phyloP scores from a whole-genome alignment of 345 rosid species.

The Brassica juncea region DNA sequence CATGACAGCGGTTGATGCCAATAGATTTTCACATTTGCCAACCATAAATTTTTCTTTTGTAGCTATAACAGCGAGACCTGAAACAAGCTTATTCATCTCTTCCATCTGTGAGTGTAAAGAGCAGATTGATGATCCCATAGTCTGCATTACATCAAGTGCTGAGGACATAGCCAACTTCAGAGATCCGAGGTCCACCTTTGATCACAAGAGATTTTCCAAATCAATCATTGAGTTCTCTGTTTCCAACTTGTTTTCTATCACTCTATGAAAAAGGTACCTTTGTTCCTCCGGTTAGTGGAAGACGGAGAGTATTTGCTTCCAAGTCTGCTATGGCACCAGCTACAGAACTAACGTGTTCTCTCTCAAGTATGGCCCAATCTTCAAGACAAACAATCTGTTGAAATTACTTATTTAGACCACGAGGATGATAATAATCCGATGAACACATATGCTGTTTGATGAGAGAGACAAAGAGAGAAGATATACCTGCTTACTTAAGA shows the following conservation, averaged over 20 bases:
- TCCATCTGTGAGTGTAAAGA: conserved; percentile 66
- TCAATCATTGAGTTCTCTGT: neutral
- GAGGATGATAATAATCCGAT: neutral
- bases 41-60: conserved; percentile 61
- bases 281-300: conserved; percentile 79
- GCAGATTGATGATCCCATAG: conserved; percentile 71
- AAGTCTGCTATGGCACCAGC: conserved; percentile 77
- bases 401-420: conserved; percentile 27
- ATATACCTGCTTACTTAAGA: conserved; percentile 71
- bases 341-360: conserved; percentile 69
- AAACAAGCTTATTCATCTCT: conserved; percentile 56
- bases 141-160: conserved; percentile 83
- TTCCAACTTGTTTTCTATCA: neutral
- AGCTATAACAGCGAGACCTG: conserved; percentile 61
- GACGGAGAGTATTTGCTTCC: conserved; percentile 80
- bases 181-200: conserved; percentile 71
- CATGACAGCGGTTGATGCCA: conserved; percentile 65
- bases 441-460: neutral
- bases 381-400: conserved; percentile 71
- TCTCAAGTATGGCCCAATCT: conserved; percentile 79
- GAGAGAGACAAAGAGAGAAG: conserved; percentile 24
- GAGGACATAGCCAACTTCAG: conserved; percentile 76
- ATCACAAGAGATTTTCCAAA: conserved; percentile 19
- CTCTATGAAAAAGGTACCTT: conserved; percentile 47
- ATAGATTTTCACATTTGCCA: conserved; percentile 63